These are phyloP conservation scores for Solanum aculeatissimum DNA, from an alignment of 305 asterid genomes.

Conservation along the genomic window DNA sequence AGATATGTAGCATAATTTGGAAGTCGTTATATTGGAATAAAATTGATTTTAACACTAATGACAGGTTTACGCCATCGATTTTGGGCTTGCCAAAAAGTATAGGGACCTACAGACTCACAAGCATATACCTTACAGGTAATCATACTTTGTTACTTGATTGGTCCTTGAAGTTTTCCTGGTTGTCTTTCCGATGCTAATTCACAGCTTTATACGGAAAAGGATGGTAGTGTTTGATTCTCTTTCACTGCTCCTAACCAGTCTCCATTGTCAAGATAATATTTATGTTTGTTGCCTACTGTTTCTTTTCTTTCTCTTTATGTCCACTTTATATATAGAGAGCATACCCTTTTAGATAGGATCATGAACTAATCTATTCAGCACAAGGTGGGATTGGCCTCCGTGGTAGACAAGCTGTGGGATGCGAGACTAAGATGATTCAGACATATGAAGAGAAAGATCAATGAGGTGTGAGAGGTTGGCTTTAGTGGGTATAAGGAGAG, in stretches of 20 bases:
- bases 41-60: not conserved
- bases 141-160: not conserved
- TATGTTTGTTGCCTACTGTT: not conserved
- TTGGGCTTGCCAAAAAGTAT: conserved; percentile 11
- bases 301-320: not conserved
- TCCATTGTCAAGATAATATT: not conserved
- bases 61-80: conserved; percentile 8
- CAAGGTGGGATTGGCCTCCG: not conserved
- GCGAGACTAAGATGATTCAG: not conserved
- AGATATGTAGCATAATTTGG: not conserved
- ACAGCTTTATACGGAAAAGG: not conserved
- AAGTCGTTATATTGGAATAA: not conserved
- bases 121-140: conserved; percentile 10
- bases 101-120: conserved; percentile 7
- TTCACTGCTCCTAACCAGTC: not conserved
- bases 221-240: not conserved
- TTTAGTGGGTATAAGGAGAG: too few species aligned
- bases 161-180: not conserved
- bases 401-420: not conserved
- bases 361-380: not conserved
- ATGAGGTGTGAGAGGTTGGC: too few species aligned
- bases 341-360: not conserved
- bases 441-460: not conserved
- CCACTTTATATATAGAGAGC: not conserved
- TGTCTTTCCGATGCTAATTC: not conserved